These are phyloP conservation scores for Myxozyma udenii DNA, from an alignment of 805 yeast species.

Conservation along the genomic window DNA sequence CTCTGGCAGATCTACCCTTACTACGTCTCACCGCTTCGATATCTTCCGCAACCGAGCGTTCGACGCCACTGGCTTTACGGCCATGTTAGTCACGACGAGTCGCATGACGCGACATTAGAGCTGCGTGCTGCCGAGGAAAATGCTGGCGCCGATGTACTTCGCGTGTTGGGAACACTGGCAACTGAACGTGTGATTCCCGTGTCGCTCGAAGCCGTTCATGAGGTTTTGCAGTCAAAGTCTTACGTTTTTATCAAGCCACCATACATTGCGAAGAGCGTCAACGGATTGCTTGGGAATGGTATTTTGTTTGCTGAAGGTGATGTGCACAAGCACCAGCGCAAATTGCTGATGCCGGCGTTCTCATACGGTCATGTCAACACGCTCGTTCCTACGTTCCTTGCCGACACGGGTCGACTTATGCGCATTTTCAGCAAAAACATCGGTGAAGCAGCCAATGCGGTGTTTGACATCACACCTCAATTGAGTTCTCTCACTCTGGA, in stretches of 20 bases:
- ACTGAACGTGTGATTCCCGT: constrained; percentile 14
- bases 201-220: constrained; percentile 10
- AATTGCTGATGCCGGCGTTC: constrained; percentile 24
- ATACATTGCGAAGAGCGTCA: constrained; percentile 3
- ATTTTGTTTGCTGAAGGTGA: constrained; percentile 27
- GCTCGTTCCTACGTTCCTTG: constrained; percentile 18
- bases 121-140: constrained; percentile 11
- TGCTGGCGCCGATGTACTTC: constrained; percentile 9
- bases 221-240: constrained; percentile 17
- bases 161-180: constrained; percentile 7
- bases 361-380: constrained; percentile 10
- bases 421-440: not conserved
- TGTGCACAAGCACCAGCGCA: constrained; percentile 20
- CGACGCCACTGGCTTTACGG: constrained; percentile 16
- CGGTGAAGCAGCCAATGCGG: not conserved
- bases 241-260: constrained; percentile 24
- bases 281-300: constrained; percentile 23
- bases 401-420: constrained; percentile 12
- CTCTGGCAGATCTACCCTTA: constrained; percentile 18
- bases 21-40: constrained; percentile 15
- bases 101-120: constrained; percentile 1
- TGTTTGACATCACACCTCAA: constrained; percentile 5
- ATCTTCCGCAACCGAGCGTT: constrained; percentile 7
- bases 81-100: constrained; percentile 3
- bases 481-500: constrained; percentile 21